Conservation (phyloP, 352 stramenopile genomes). For the Phytophthora fragariae region DNA sequence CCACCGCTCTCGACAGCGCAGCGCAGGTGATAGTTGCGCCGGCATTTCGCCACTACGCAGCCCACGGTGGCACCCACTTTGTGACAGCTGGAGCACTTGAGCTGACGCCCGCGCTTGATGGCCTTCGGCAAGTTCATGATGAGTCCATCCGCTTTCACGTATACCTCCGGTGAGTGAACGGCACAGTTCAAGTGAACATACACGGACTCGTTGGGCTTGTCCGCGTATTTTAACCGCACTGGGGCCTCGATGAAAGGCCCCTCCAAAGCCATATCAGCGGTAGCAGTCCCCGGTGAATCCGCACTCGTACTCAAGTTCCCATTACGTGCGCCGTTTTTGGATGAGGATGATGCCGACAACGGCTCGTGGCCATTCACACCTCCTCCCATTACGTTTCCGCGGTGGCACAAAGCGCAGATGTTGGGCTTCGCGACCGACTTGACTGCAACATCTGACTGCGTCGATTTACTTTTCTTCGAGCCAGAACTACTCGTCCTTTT, state of each 20-base stretch:
- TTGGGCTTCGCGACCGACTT: constrained; percentile 40
- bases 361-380: constrained; percentile 9
- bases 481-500: constrained; percentile 19
- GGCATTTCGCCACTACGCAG: constrained; percentile 81
- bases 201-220: constrained; percentile 73
- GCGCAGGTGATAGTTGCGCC: constrained; percentile 81
- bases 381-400: constrained; percentile 53
- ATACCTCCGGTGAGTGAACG: constrained; percentile 83
- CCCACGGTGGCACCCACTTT: constrained; percentile 74
- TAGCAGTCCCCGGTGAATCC: constrained; percentile 29
- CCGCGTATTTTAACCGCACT: constrained; percentile 75
- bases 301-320: constrained; percentile 10
- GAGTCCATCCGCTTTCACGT: constrained; percentile 80
- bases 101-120: constrained; percentile 80
- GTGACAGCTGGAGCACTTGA: constrained; percentile 79
- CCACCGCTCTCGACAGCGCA: constrained; percentile 79
- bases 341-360: constrained; percentile 2
- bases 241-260: constrained; percentile 78
- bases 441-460: neutral
- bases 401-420: constrained; percentile 68
- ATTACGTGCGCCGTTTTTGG: constrained; percentile 25
- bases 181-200: constrained; percentile 87
- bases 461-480: constrained; percentile 38
- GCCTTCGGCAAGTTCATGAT: constrained; percentile 83
- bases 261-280: constrained; percentile 55